Base-by-base conservation (phyloP, 345 rosid species). In the Rhizophora apiculata region DNA sequence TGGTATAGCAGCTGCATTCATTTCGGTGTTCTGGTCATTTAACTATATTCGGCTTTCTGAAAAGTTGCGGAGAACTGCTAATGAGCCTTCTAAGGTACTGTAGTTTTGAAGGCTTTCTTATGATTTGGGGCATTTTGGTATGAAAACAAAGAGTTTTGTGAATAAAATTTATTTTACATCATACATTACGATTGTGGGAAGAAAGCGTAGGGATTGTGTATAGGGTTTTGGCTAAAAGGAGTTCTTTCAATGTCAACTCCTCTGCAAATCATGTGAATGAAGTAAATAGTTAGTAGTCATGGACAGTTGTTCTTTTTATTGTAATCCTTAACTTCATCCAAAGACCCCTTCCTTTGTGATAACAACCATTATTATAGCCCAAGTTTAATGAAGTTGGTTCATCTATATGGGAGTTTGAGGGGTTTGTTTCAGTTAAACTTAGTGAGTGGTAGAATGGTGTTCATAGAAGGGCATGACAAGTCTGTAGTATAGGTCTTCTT, bases 1-100 rank as follows among this genome's bases (percentile, higher is more conserved):
- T 37, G 98, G 98, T 48, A 96, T 92, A 32, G 98, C 85, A 5
- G 99, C 99, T 54, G 84, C 91, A 0, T 96, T 92, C 76, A 82
- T 92, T 57, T 96, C 99, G 0, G 87, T 96, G 46, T 96, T 96
- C 71, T 96, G 96, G 96, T 96, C 99, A 2, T 96, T 92, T 73
- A 97, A 97, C 20, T 90, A 96, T 68, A 87, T 96, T 68, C 84
- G 91, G 21, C 92, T 96, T 36, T 86, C 99, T 0, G 99, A 92
- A 72, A 90, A 81, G 75, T 97, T 96, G 46, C 83, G 82, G 46
- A 85, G 78, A 84, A 90, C 93, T 69, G 83, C 93, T 11, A 82
- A 69, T 37, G 91, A 92, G 16, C 99, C 99, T 68, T 84, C 98
- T 21, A 96, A 96, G 97, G 99, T 96, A 82, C 19, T 36, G 27